Conservation (phyloP, 129 eudicot species). For the Artemisia annua region DNA sequence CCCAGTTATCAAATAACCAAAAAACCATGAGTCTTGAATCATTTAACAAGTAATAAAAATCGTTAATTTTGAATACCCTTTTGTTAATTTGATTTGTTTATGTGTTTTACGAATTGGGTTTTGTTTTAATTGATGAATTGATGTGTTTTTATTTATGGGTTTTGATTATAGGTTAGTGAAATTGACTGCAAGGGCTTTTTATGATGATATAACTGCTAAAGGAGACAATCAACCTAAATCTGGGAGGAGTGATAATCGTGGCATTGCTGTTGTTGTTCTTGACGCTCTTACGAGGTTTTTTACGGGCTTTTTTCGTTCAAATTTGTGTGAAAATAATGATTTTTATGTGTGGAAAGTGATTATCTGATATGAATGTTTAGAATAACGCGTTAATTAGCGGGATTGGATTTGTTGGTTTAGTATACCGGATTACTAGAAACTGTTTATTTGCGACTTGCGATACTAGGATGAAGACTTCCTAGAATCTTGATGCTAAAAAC, state of each 20-base stretch:
- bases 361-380: not conserved
- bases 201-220: conserved; percentile 78
- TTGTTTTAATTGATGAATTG: conserved; percentile 7
- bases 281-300: conserved; percentile 87
- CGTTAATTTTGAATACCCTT: not conserved
- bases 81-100: not conserved
- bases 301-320: not conserved
- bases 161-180: conserved; percentile 70
- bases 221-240: conserved; percentile 88
- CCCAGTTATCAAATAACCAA: not conserved
- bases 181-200: conserved; percentile 89
- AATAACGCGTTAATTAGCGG: too few relatives aligned
- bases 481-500: too few relatives aligned
- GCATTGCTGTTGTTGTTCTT: conserved; percentile 93
- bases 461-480: too few relatives aligned
- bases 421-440: too few relatives aligned
- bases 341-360: not conserved
- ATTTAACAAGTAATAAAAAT: conserved; percentile 57
- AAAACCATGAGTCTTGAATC: conserved; percentile 66
- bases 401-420: too few relatives aligned
- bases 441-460: too few relatives aligned
- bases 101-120: not conserved
- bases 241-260: conserved; percentile 84
- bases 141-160: not conserved
- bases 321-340: not conserved